Evolutionary conservation across 2,329 filamentous ascomycete species (phyloP).

Genomic region (Penicillium sp.): DNA sequence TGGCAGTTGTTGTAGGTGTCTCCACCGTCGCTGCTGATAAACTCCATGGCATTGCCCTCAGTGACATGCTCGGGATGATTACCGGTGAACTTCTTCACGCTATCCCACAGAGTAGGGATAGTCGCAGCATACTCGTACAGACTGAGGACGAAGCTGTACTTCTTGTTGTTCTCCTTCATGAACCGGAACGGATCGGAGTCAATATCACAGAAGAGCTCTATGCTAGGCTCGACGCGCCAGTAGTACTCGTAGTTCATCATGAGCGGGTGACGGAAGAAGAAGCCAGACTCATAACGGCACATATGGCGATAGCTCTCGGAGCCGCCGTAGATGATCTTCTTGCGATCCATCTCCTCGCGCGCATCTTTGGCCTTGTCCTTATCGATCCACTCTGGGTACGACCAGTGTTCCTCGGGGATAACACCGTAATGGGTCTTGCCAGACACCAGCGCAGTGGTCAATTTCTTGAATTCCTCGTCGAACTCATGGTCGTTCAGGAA

Average conservation of each 20-base stretch:
- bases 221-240: slow-evolving; percentile 96
- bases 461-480: slow-evolving; percentile 85
- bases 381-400: slow-evolving; percentile 92
- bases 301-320: slow-evolving; percentile 97
- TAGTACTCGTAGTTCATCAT: slow-evolving; percentile 99
- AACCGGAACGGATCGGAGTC: slow-evolving; percentile 93
- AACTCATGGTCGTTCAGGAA: slow-evolving; percentile 97
- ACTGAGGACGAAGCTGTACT: slow-evolving; percentile 95
- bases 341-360: slow-evolving; percentile 86
- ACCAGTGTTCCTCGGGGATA: slow-evolving; percentile 93
- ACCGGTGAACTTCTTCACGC: slow-evolving; percentile 88
- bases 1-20: slow-evolving; percentile 96
- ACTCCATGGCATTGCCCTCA: slow-evolving; percentile 79
- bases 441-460: slow-evolving; percentile 85
- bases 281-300: slow-evolving; percentile 98
- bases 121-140: slow-evolving; percentile 96
- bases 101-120: slow-evolving; percentile 93
- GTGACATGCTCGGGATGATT: slow-evolving; percentile 84
- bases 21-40: slow-evolving; percentile 86
- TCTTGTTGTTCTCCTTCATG: slow-evolving; percentile 95
- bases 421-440: slow-evolving; percentile 87
- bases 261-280: slow-evolving; percentile 93
- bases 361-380: slow-evolving; percentile 87
- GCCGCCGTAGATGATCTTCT: slow-evolving; percentile 98
- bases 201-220: slow-evolving; percentile 94